Base-by-base conservation (phyloP, 78 protist species). In the Reticulomyxa filosa region DNA sequence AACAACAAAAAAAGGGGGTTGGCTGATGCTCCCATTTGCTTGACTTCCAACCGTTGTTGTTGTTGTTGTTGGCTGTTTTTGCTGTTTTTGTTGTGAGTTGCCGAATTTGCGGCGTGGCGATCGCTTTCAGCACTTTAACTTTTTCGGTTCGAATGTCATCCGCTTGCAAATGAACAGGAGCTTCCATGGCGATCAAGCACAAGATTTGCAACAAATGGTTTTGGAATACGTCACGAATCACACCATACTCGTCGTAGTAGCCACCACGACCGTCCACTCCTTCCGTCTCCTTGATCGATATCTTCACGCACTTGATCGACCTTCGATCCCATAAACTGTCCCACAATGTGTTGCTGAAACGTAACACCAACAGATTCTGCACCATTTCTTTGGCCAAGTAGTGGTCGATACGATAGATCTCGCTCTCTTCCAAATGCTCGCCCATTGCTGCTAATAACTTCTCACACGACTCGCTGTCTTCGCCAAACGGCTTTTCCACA, bases 171-270 rank as follows among this genome's bases (percentile, higher is more conserved):
- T 22, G 10, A 55, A 55, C 30, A 11, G 59, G 59, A 8, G 10
- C 39, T 33, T 55, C 59, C 59, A 55, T 55, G 8, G 30, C 10
- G 1, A 62, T 39, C 25, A 4, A 20, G 50, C 6, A 0, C 0
- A 65, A 36, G 3, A 69, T 37, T 8, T 65, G 71, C 13, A 74
- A 32, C 29, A 74, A 46, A 26, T 74, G 79, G 42, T 74, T 74
- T 10, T 68, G 74, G 29, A 74, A 62, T 38, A 74, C 38, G 22
- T 74, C 78, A 20, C 78, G 57, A 27, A 74, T 26, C 42, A 74
- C 48, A 37, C 78, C 78, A 10, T 32, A 1, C 3, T 52, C 3
- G 48, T 74, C 74, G 46, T 51, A 74, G 46, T 67, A 74, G 51
- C 73, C 61, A 0, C 42, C 66, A 25, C 79, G 39, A 22, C 66